These are phyloP conservation scores for Colletotrichum australisinense DNA, from an alignment of 2,329 filamentous ascomycete genomes.

Conservation along the genomic window DNA sequence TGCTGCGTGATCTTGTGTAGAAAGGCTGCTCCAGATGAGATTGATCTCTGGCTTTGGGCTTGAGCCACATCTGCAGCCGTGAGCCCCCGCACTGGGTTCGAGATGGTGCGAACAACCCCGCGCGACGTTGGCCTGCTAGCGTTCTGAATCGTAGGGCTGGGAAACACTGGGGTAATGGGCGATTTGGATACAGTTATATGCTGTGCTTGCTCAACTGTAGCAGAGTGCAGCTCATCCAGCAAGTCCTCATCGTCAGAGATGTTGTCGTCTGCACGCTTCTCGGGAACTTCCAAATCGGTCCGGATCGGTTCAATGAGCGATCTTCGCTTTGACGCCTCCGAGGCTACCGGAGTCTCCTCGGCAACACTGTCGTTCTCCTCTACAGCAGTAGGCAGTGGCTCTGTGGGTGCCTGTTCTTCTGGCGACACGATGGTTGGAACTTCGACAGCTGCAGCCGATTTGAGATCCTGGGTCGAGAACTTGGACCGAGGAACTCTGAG, in stretches of 20 bases:
- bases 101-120: slow-evolving; percentile 48
- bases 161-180: slow-evolving; percentile 77
- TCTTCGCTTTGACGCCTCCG: slow-evolving; percentile 49
- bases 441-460: slow-evolving; percentile 37
- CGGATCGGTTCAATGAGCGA: slow-evolving; percentile 64
- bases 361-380: slow-evolving; percentile 41
- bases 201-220: slow-evolving; percentile 85
- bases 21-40: slow-evolving; percentile 68
- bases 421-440: slow-evolving; percentile 35
- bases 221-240: slow-evolving; percentile 86
- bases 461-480: slow-evolving; percentile 54
- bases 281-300: slow-evolving; percentile 55
- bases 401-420: background rate
- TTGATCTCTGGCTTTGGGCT: slow-evolving; percentile 55
- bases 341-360: slow-evolving; percentile 39
- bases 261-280: slow-evolving; percentile 56
- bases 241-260: slow-evolving; percentile 80
- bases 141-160: slow-evolving; percentile 43
- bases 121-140: slow-evolving; percentile 45
- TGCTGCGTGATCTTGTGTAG: slow-evolving; percentile 66
- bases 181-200: slow-evolving; percentile 84
- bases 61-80: slow-evolving; percentile 59
- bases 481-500: slow-evolving; percentile 53
- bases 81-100: slow-evolving; percentile 57
- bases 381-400: slow-evolving; percentile 23